Evolutionary conservation across 2,329 filamentous ascomycete species (phyloP).

Genomic region (Pseudopyricularia cyperi): DNA sequence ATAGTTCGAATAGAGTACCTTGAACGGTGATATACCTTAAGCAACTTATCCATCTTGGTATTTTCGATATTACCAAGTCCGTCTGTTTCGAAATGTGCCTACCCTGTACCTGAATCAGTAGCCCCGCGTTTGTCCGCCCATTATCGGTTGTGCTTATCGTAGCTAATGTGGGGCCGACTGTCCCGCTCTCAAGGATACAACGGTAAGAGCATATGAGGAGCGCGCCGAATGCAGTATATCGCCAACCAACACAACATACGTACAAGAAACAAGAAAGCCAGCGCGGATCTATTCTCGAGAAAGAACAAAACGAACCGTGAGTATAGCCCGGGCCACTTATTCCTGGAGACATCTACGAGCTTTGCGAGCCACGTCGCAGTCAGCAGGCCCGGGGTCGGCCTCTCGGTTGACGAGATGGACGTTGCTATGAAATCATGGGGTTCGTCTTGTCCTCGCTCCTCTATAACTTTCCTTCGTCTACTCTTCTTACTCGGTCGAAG

Average conservation of each 20-base stretch:
- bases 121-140: not conserved
- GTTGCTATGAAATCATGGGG: slow-evolving; percentile 48
- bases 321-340: too few relatives aligned
- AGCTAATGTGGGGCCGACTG: not conserved
- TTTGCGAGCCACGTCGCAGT: not conserved
- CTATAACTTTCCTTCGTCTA: not conserved
- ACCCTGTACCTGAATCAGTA: not conserved
- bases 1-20: too few relatives aligned
- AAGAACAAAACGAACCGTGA: too few relatives aligned
- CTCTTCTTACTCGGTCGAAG: not conserved
- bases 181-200: not conserved
- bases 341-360: not conserved
- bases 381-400: not conserved
- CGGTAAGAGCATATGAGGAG: too few relatives aligned
- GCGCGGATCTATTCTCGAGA: not conserved
- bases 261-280: too few relatives aligned
- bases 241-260: too few relatives aligned
- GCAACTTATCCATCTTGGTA: too few relatives aligned
- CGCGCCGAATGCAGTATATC: too few relatives aligned
- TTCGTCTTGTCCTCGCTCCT: slow-evolving; percentile 16
- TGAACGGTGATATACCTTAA: too few relatives aligned
- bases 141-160: not conserved
- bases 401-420: slow-evolving; percentile 28
- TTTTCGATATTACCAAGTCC: too few relatives aligned
- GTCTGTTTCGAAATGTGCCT: too few relatives aligned